phyloP scores from a whole-genome alignment of 805 yeast genomes.

The Clavispora vitiphila region DNA sequence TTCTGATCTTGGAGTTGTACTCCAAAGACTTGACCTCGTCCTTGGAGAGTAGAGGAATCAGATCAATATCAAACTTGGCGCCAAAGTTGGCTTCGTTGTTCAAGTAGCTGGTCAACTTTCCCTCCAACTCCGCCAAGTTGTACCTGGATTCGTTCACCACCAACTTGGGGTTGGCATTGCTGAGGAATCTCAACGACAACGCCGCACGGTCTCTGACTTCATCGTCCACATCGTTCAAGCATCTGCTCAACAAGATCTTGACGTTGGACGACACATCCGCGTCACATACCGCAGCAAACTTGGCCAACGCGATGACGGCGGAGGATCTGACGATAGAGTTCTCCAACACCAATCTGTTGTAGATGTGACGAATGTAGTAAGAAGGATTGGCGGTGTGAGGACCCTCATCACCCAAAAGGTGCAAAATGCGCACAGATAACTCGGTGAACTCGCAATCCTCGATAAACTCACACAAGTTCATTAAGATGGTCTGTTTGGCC shows the following conservation, averaged over 20 bases:
- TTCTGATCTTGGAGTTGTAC: conserved; percentile 46
- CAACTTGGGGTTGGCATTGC: conserved; percentile 33
- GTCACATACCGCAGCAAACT: conserved; percentile 80
- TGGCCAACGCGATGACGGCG: conserved; percentile 87
- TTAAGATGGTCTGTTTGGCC: conserved; percentile 77
- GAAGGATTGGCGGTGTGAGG: conserved; percentile 84
- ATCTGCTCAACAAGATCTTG: conserved; percentile 70
- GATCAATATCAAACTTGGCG: conserved; percentile 64
- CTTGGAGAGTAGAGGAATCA: conserved; percentile 60
- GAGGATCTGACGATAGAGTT: conserved; percentile 94
- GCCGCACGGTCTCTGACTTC: conserved; percentile 98
- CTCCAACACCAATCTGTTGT: conserved; percentile 93
- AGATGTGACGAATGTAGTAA: conserved; percentile 88
- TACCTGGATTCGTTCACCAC: conserved; percentile 65
- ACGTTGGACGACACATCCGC: conserved; percentile 63
- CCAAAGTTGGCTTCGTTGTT: conserved; percentile 45
- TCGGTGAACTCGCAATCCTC: conserved; percentile 98
- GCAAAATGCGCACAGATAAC: conserved; percentile 87
- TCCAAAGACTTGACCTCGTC: conserved; percentile 67
- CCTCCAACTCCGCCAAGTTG: conserved; percentile 75
- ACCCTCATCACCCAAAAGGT: conserved; percentile 90
- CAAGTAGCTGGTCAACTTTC: conserved; percentile 68
- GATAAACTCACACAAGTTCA: conserved; percentile 90
- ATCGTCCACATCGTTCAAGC: conserved; percentile 85
- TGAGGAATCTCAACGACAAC: conserved; percentile 66